Percentiles rank a stretch among this genome's conserved stretches.
These are phyloP conservation scores for Fraxinus greggii DNA, from an alignment of 305 asterid species.

Conservation along the genomic window DNA sequence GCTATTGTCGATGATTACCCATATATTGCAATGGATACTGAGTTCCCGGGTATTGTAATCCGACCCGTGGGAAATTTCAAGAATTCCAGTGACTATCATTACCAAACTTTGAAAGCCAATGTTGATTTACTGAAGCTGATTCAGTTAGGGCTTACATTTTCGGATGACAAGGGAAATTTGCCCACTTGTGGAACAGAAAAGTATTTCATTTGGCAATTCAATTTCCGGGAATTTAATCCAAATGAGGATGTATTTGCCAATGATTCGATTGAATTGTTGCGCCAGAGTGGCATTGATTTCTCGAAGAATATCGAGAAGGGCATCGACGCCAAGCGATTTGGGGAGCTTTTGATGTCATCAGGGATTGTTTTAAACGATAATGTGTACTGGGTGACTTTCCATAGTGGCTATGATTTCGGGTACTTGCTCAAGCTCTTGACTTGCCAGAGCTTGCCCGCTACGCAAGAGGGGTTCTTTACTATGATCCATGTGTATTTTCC, in stretches of 20 bases:
- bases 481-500: neutral
- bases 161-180: neutral
- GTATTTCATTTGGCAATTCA: slow-evolving; percentile 2
- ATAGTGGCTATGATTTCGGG: neutral
- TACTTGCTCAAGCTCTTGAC: neutral
- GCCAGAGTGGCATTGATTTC: neutral
- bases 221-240: neutral
- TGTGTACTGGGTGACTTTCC: slow-evolving; percentile 1
- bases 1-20: neutral
- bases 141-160: slow-evolving; percentile 1
- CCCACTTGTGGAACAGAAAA: neutral
- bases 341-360: slow-evolving; percentile 1
- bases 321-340: neutral
- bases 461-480: neutral
- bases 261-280: neutral
- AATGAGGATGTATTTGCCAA: neutral
- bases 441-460: neutral
- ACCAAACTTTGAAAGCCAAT: neutral
- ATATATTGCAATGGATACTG: neutral
- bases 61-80: neutral
- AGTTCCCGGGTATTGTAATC: neutral
- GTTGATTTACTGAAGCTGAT: neutral
- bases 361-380: neutral
- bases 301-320: neutral
- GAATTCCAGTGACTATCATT: neutral